Conservation (phyloP, 495 filamentous ascomycete genomes). For the Tuber microsphaerosporum region DNA sequence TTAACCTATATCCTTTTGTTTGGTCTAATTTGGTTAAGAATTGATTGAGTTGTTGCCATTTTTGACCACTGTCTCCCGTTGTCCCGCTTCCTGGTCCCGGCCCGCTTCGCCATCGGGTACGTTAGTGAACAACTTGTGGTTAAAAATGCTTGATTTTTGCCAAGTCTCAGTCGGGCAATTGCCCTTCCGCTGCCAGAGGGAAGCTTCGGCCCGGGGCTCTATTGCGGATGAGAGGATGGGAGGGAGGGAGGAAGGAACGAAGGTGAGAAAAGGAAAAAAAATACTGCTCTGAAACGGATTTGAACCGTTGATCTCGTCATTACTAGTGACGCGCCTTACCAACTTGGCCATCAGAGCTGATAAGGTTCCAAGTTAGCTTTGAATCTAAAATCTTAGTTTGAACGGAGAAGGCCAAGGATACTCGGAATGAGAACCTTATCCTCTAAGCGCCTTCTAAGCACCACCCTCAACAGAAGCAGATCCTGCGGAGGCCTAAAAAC, state of each 20-base stretch:
- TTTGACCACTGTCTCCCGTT: no score
- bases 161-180: background rate
- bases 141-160: background rate
- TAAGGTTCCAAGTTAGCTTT: background rate
- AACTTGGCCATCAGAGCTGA: constrained; percentile 15
- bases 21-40: no score
- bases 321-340: constrained; percentile 14
- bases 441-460: background rate
- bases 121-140: no score
- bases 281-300: constrained; percentile 1
- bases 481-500: background rate
- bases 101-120: no score
- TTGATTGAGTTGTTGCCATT: no score
- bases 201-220: background rate
- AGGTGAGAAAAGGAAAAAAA: background rate
- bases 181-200: background rate
- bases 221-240: background rate
- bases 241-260: background rate
- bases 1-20: no score
- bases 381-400: background rate
- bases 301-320: constrained; percentile 6
- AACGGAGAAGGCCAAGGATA: background rate
- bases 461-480: background rate
- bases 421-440: background rate
- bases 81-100: no score